These are phyloP conservation scores for Sechiopsis laciniata DNA, from an alignment of 306 rosid genomes.

Conservation along the genomic window DNA sequence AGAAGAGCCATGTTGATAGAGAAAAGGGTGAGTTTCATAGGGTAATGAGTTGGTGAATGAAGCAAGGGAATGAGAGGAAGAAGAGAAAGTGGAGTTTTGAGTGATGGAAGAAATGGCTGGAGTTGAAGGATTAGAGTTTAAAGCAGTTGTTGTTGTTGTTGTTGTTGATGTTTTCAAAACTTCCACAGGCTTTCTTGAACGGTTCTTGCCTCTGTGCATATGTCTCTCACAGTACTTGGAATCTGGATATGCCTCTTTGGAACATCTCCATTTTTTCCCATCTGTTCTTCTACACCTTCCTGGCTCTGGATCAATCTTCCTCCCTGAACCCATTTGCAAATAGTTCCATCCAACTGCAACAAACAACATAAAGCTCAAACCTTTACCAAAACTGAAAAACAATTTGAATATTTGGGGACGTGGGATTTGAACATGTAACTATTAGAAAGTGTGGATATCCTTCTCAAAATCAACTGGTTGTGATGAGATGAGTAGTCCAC, in stretches of 20 bases:
- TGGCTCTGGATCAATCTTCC: conserved; percentile 92
- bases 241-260: conserved; percentile 88
- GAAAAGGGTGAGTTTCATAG: conserved; percentile 37
- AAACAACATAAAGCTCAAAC: background rate
- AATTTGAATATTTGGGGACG: too few species aligned
- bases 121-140: conserved; percentile 32
- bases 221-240: conserved; percentile 97
- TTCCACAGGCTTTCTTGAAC: conserved; percentile 99
- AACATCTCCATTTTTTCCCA: conserved; percentile 96
- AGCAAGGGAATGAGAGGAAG: conserved; percentile 30
- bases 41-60: conserved; percentile 10
- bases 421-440: too few species aligned
- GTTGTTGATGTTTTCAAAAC: conserved; percentile 39
- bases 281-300: conserved; percentile 99
- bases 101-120: conserved; percentile 44
- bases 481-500: too few species aligned
- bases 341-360: conserved; percentile 92
- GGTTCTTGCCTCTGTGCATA: conserved; percentile 99
- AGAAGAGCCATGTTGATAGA: conserved; percentile 31
- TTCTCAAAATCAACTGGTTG: too few species aligned
- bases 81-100: conserved; percentile 26
- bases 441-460: too few species aligned
- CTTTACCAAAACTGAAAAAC: too few species aligned
- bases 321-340: conserved; percentile 82
- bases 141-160: conserved; percentile 31